These are phyloP conservation scores for Trichoderma pleuroti DNA, from an alignment of 2,329 filamentous ascomycete species.

Conservation along the genomic window DNA sequence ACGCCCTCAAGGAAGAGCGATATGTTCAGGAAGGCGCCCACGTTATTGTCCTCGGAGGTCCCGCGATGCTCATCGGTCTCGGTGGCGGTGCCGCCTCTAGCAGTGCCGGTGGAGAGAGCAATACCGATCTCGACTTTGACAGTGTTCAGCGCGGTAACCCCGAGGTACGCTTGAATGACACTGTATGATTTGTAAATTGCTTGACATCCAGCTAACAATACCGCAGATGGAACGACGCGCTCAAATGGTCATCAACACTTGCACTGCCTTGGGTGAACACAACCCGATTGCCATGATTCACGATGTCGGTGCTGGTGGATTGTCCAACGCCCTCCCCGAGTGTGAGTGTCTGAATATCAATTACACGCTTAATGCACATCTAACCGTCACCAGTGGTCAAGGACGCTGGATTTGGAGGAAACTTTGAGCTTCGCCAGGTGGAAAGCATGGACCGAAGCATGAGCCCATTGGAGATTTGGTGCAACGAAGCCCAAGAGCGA, in stretches of 20 bases:
- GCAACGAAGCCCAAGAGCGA: conserved; percentile 92
- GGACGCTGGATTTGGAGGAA: conserved; percentile 85
- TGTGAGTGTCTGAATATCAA: conserved; percentile 25
- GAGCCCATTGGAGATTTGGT: conserved; percentile 97
- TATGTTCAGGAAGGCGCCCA: conserved; percentile 84
- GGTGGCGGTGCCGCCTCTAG: conserved; percentile 94
- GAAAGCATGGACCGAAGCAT: conserved; percentile 87
- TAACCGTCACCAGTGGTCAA: conserved; percentile 59
- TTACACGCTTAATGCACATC: not conserved
- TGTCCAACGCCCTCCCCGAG: conserved; percentile 73
- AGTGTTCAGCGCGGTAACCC: conserved; percentile 97
- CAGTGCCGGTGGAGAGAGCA: conserved; percentile 81
- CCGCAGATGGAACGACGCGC: conserved; percentile 76
- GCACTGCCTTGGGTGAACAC: conserved; percentile 74
- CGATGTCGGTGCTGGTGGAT: conserved; percentile 90
- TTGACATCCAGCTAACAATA: not conserved
- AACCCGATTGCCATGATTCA: conserved; percentile 97
- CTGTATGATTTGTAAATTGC: too few species aligned
- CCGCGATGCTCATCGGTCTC: conserved; percentile 95
- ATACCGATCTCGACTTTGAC: conserved; percentile 90
- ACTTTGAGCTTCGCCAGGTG: conserved; percentile 90
- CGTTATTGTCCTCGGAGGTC: conserved; percentile 88
- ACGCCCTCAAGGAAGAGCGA: conserved; percentile 78
- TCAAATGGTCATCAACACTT: conserved; percentile 97
- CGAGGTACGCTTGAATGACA: conserved; percentile 44